These are phyloP conservation scores for Cucurbita maxima DNA, from an alignment of 306 rosid genomes.

Conservation along the genomic window DNA sequence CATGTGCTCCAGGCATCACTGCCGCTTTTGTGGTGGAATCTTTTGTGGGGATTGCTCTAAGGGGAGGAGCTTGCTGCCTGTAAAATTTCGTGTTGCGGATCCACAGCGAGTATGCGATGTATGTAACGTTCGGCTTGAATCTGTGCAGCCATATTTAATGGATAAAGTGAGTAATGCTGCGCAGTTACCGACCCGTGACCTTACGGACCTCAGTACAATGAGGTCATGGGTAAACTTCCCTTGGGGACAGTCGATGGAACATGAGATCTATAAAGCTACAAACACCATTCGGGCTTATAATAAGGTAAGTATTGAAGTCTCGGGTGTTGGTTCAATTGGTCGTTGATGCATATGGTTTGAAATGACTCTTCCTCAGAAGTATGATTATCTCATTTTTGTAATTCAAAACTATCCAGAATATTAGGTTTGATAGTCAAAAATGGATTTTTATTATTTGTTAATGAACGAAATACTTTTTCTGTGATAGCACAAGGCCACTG, in stretches of 20 bases:
- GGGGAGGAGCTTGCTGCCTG: conserved; percentile 82
- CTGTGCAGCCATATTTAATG: conserved; percentile 80
- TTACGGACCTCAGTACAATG: conserved; percentile 84
- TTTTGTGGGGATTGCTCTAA: conserved; percentile 85
- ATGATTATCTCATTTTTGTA: not conserved
- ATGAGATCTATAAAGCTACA: conserved; percentile 84
- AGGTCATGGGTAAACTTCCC: conserved; percentile 93
- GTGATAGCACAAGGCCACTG: no score
- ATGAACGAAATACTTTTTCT: not conserved
- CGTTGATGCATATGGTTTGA: not conserved
- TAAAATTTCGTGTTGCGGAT: conserved; percentile 54
- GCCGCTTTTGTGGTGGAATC: conserved; percentile 95
- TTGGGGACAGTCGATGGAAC: conserved; percentile 90
- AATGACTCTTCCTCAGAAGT: not conserved
- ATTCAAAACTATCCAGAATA: not conserved
- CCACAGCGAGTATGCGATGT: conserved; percentile 94
- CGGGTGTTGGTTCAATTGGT: not conserved
- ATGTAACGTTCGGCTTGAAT: conserved; percentile 77
- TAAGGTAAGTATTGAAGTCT: conserved; percentile 22
- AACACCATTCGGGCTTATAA: conserved; percentile 55
- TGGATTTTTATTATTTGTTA: not conserved
- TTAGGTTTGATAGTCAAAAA: not conserved
- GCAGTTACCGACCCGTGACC: conserved; percentile 76
- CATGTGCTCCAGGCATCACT: conserved; percentile 89
- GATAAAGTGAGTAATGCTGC: conserved; percentile 87